A percentile compares a stretch with the other conserved stretches of the same genome.
These are phyloP conservation scores for Bombardia bombarda DNA, from an alignment of 495 filamentous ascomycete species.

Conservation along the genomic window DNA sequence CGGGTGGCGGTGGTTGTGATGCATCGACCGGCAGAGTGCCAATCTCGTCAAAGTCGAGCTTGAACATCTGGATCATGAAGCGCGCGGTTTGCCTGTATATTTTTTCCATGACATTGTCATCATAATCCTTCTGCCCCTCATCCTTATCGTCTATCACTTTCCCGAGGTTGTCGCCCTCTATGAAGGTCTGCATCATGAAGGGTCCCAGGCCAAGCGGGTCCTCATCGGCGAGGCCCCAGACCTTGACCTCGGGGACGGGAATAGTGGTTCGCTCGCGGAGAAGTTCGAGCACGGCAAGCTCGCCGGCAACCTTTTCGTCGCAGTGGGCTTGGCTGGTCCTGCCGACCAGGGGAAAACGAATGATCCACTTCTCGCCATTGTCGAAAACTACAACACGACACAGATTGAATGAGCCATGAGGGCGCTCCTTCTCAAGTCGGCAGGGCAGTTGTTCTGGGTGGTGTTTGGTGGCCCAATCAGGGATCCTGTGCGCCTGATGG, in stretches of 20 bases:
- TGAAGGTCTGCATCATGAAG: background rate
- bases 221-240: background rate
- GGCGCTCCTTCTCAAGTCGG: background rate
- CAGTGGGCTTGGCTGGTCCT: background rate
- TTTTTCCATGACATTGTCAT: background rate
- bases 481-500: background rate
- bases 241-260: background rate
- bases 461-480: background rate
- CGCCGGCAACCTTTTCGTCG: slow-evolving; percentile 1
- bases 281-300: background rate
- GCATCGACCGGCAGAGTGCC: background rate
- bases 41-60: background rate
- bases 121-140: background rate
- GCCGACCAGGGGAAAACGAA: background rate
- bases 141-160: background rate
- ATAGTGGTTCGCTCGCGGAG: background rate
- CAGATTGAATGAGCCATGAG: background rate
- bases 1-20: background rate
- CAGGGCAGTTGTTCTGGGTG: background rate
- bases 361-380: background rate
- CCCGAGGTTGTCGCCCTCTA: background rate
- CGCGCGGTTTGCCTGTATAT: background rate
- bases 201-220: background rate
- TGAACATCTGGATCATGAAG: slow-evolving; percentile 1
- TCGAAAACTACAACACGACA: background rate